Evolutionary conservation across 345 rosid species (phyloP).

Genomic region (Streptanthus diversifolius): DNA sequence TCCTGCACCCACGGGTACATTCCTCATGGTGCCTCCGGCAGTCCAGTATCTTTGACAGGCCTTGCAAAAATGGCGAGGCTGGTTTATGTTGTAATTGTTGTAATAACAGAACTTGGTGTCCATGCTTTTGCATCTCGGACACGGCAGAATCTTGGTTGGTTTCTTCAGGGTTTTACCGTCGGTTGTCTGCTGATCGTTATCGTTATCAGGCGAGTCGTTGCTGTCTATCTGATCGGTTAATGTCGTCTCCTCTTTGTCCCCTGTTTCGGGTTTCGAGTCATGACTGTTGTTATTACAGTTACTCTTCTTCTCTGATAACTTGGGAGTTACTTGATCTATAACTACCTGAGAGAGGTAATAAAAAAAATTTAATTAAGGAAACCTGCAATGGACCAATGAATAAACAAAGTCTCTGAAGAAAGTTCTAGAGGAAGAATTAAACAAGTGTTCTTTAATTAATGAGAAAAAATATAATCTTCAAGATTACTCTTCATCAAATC

Average conservation of each 20-base stretch:
- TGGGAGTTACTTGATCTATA: slow-evolving; percentile 5
- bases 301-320: slow-evolving; percentile 6
- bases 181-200: slow-evolving; percentile 22
- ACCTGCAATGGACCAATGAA: slow-evolving; percentile 8
- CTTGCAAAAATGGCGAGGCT: slow-evolving; percentile 92
- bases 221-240: slow-evolving; percentile 41
- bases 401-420: slow-evolving; percentile 17
- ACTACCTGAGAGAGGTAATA: slow-evolving; percentile 12
- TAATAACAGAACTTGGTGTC: slow-evolving; percentile 93
- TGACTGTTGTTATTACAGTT: background rate
- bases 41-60: slow-evolving; percentile 97
- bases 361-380: background rate
- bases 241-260: slow-evolving; percentile 45
- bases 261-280: slow-evolving; percentile 24
- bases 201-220: slow-evolving; percentile 25
- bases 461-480: background rate
- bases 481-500: background rate
- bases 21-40: slow-evolving; percentile 93
- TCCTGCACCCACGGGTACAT: slow-evolving; percentile 86
- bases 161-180: slow-evolving; percentile 61
- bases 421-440: slow-evolving; percentile 18
- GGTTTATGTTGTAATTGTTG: slow-evolving; percentile 88
- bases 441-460: slow-evolving; percentile 10
- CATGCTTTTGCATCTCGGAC: slow-evolving; percentile 88
- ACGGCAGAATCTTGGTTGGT: slow-evolving; percentile 84